Evolutionary conservation across 148 eudicot species (phyloP).

Genomic region (Dianthus caryophyllus): DNA sequence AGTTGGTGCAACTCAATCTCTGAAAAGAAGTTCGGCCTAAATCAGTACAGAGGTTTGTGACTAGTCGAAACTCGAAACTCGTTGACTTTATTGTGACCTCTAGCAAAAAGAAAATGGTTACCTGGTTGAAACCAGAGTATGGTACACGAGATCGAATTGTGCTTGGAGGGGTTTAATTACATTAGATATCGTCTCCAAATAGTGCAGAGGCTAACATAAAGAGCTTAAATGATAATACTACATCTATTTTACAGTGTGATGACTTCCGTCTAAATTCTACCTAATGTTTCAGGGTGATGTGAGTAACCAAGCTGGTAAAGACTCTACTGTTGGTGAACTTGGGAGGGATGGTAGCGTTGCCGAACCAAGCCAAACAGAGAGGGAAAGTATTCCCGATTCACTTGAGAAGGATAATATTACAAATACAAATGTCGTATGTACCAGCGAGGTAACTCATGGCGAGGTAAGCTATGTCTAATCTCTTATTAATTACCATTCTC

Average conservation of each 20-base stretch:
- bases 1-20: not conserved
- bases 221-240: constrained; percentile 1
- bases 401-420: constrained; percentile 3
- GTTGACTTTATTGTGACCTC: no score
- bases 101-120: no score
- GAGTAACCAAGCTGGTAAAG: constrained; percentile 13
- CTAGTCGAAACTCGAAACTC: no score
- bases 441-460: not conserved
- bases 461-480: constrained; percentile 11
- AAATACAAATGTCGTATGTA: not conserved
- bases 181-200: no score
- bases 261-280: not conserved
- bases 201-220: no score
- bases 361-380: not conserved
- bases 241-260: not conserved
- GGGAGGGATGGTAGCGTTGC: constrained; percentile 7
- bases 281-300: constrained; percentile 15
- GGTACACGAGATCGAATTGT: no score
- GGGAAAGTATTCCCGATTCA: constrained; percentile 5
- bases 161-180: no score
- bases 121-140: no score
- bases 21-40: no score
- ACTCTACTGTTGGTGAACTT: not conserved
- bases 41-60: no score
- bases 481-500: not conserved